Evolutionary conservation across 2,329 filamentous ascomycete species (phyloP), one percentile per base, ranked within the genome.

Genomic region (Colletotrichum aenigma): DNA sequence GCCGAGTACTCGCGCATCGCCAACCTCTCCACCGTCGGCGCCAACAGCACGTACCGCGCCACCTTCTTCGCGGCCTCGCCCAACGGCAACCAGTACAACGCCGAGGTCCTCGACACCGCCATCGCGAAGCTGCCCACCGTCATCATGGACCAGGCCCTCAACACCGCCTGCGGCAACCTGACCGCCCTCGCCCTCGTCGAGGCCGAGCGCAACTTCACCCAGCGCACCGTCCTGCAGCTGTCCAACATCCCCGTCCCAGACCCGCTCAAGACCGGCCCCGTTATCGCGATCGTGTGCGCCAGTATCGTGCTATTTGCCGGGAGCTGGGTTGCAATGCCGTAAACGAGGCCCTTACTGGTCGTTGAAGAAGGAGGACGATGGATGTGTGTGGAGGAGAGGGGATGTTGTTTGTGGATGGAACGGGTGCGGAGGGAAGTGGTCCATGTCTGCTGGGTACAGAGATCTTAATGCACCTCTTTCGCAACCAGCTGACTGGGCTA

Each of bases 21-120:
- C 76, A 89, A 89, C 80, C 83, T 88, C 75, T 87, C 87, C 26
- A 85, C 84, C 75, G 85, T 89, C 76, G 86, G 85, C 74, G 76
- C 81, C 70, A 89, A 89, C 81, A 79, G 84, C 74, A 86, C 86
- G 67, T 86, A 86, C 74, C 87, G 88, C 69, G 83, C 84, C n/a
- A 86, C 86, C 13, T 87, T 87, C 79, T 79, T 88, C 64, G 83
- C 84, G 70, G 85, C 85, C 38, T 85, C 86, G 16, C 84, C 82
- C 32, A 78, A 85, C 61, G 88, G 87, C 74, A 87, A 85, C 66
- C 80, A 83, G 64, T 77, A 80, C 18, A 82, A 83, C 56, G 81
- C 82, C 7, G 80, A 79, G 36, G 86, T 89, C 81, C 82, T 89
- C 78, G 84, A 88, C 73, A 81, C 80, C 21, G 84, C 86, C 65